These are phyloP conservation scores for Crinitomyces ghanaensis DNA, from an alignment of 805 yeast genomes.

Conservation along the genomic window DNA sequence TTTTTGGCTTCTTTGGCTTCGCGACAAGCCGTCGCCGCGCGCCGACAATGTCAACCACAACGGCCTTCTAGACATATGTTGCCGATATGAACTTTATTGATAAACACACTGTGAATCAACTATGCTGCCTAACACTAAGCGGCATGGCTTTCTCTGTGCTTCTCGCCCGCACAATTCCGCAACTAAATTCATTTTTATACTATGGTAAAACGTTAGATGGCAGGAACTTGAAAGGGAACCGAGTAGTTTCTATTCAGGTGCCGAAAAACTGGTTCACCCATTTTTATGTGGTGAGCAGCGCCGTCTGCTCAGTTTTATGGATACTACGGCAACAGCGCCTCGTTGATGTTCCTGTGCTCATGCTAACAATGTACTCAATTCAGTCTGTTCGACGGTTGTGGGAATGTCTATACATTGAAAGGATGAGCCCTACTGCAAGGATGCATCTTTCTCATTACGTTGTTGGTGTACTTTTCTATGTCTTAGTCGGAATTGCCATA, in stretches of 20 bases:
- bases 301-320: background rate
- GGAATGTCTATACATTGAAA: constrained; percentile 38
- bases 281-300: constrained; percentile 20
- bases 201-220: constrained; percentile 22
- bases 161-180: constrained; percentile 10
- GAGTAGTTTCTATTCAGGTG: constrained; percentile 15
- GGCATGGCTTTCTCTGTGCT: constrained; percentile 10
- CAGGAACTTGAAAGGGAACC: background rate
- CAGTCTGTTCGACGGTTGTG: constrained; percentile 41
- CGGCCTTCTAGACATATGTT: too few relatives aligned
- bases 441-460: constrained; percentile 51
- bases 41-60: too few relatives aligned
- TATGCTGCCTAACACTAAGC: too few relatives aligned
- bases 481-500: constrained; percentile 10
- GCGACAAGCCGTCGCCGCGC: too few relatives aligned
- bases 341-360: background rate
- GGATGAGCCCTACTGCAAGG: constrained; percentile 29
- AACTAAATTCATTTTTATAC: constrained; percentile 12
- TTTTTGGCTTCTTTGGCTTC: too few relatives aligned
- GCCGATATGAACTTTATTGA: too few relatives aligned
- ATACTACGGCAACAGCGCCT: constrained; percentile 7
- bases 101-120: background rate
- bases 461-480: constrained; percentile 44
- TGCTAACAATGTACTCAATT: constrained; percentile 10
- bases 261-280: constrained; percentile 26